These are phyloP conservation scores for Blastocystis sp. DNA, from an alignment of 352 stramenopile species.

Conservation along the genomic window DNA sequence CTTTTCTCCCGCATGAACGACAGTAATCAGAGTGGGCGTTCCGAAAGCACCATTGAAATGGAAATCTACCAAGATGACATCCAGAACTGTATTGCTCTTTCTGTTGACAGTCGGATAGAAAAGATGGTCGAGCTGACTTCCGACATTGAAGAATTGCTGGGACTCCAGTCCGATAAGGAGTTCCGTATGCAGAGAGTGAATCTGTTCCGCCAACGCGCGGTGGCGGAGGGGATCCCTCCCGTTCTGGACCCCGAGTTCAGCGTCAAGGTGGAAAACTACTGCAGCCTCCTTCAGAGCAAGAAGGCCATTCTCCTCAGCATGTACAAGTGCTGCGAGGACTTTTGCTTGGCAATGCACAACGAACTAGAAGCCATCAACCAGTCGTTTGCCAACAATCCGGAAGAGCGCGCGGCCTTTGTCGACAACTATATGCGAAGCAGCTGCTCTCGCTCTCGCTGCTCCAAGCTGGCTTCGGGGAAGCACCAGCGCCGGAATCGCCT, in stretches of 20 bases:
- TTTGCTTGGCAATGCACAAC: slow-evolving; percentile 30
- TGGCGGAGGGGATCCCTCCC: neutral
- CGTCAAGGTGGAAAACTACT: slow-evolving; percentile 9
- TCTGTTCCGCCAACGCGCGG: neutral
- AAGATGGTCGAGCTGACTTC: slow-evolving; percentile 37
- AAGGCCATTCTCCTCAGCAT: slow-evolving; percentile 40
- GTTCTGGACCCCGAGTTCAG: slow-evolving; percentile 13
- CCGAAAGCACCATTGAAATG: slow-evolving; percentile 8
- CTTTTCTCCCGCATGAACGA: slow-evolving; percentile 13
- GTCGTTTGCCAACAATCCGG: neutral
- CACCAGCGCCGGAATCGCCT: slow-evolving; percentile 36
- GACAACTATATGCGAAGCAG: neutral
- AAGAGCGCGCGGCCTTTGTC: neutral
- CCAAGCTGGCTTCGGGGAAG: neutral
- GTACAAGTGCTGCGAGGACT: slow-evolving; percentile 50
- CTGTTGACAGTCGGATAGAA: slow-evolving; percentile 1
- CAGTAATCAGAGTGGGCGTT: neutral
- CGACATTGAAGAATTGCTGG: slow-evolving; percentile 50
- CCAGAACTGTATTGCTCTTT: slow-evolving; percentile 27
- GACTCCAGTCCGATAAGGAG: slow-evolving; percentile 4
- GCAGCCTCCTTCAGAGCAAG: neutral
- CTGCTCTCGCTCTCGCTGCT: neutral
- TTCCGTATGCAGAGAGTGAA: neutral
- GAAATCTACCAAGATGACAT: slow-evolving; percentile 12
- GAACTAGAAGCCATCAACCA: slow-evolving; percentile 20